Conservation (phyloP, 495 filamentous ascomycete species). For the Hypomontagnella monticulosa region DNA sequence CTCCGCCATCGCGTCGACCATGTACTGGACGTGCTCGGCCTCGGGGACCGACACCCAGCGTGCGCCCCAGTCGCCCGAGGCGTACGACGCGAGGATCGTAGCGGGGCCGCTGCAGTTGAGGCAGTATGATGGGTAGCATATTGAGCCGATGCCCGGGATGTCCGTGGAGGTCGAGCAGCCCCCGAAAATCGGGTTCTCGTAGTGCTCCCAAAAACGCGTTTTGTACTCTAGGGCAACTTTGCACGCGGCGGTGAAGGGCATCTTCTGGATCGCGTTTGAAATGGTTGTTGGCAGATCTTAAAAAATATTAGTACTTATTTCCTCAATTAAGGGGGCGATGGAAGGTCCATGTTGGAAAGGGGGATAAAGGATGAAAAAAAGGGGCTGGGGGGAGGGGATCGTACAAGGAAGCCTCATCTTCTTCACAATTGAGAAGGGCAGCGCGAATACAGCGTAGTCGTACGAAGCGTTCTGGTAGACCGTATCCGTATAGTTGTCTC, state of each 20-base stretch:
- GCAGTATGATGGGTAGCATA: conserved; percentile 73
- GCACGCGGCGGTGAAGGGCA: conserved; percentile 68
- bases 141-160: conserved; percentile 64
- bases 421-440: conserved; percentile 68
- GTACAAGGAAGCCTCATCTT: conserved; percentile 60
- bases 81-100: conserved; percentile 69
- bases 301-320: too few relatives aligned
- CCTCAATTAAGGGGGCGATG: background rate
- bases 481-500: conserved; percentile 52
- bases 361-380: background rate
- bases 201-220: conserved; percentile 75
- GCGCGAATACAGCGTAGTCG: conserved; percentile 72
- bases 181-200: conserved; percentile 67
- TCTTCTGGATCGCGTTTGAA: conserved; percentile 65
- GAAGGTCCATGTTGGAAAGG: background rate
- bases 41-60: conserved; percentile 57
- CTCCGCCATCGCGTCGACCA: conserved; percentile 67
- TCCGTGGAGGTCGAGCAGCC: conserved; percentile 65
- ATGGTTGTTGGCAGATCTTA: conserved; percentile 52
- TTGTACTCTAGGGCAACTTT: conserved; percentile 72
- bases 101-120: conserved; percentile 70
- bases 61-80: conserved; percentile 54
- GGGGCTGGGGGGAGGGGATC: background rate
- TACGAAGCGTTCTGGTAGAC: conserved; percentile 60
- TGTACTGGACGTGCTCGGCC: conserved; percentile 63